phyloP scores from a whole-genome alignment of 2,329 filamentous ascomycete genomes.

The Penicillium sp. region DNA sequence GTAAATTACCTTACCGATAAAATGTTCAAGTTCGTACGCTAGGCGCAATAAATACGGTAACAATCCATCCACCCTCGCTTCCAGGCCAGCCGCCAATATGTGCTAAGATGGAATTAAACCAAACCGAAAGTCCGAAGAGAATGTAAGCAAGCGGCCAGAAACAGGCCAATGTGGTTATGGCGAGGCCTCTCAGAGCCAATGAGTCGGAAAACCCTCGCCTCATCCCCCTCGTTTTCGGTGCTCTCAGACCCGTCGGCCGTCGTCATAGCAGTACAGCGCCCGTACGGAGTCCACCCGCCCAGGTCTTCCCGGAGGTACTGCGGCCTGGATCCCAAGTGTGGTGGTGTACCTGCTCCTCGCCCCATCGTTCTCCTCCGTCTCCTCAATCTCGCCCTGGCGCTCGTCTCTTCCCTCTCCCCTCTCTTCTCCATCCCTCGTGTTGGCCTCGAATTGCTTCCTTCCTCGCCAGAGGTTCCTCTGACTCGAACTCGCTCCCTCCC shows the following conservation, averaged over 20 bases:
- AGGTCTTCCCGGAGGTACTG: slow-evolving; percentile 8
- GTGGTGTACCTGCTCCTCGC: slow-evolving; percentile 6
- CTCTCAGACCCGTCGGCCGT: slow-evolving; percentile 25
- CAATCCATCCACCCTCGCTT: neutral
- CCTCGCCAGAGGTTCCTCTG: slow-evolving; percentile 22
- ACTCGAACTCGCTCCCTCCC: slow-evolving; percentile 4
- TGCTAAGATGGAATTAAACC: neutral
- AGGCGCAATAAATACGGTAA: neutral
- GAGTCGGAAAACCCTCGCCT: neutral
- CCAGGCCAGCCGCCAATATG: neutral
- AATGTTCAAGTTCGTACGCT: neutral
- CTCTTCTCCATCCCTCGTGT: slow-evolving; percentile 21
- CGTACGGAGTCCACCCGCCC: slow-evolving; percentile 11
- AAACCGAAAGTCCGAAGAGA: neutral
- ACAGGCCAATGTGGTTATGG: neutral
- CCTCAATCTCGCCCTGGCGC: slow-evolving; percentile 14
- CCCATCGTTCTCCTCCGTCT: slow-evolving; percentile 10
- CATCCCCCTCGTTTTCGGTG: slow-evolving; percentile 15
- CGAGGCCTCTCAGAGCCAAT: neutral
- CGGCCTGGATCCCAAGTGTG: slow-evolving; percentile 14
- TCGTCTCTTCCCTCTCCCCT: slow-evolving; percentile 20
- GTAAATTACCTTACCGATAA: slow-evolving; percentile 14
- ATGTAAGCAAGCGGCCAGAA: neutral
- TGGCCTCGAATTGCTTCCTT: slow-evolving; percentile 24
- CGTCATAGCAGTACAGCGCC: slow-evolving; percentile 19